Base-by-base conservation (phyloP, 1,284 basidiomycete genomes). In the Heterobasidion irregulare region DNA sequence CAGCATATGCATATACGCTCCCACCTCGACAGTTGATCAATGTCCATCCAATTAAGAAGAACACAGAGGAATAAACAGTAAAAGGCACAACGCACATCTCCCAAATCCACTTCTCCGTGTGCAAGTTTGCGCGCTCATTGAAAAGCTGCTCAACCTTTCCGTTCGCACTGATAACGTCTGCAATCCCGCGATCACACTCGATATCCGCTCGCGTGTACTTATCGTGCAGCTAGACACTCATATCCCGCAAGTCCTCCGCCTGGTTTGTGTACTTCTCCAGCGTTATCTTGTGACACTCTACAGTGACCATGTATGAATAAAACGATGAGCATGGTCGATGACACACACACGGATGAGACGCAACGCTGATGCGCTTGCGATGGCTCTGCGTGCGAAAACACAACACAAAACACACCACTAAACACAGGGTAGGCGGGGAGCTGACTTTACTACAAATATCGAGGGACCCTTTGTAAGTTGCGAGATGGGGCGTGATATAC, bases 21-120 rank as follows among this genome's bases (percentile, higher is more conserved):
- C 13, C 19, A n/a, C n/a, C n/a, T n/a, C n/a, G n/a, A n/a, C n/a
- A n/a, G n/a, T n/a, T n/a, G n/a, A n/a, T n/a, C n/a, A 10, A 50
- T 6, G 16, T 19, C 4, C n/a, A 9, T 33, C 26, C 19, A 26
- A 33, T 50, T 10, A 26, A 26, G 26, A 26, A 26, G 26, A 2
- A 26, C 26, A 26, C n/a, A n/a, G n/a, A 34, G 15, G 47, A 8
- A 5, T 52, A 48, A 13, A n/a, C 15, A 10, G 8, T 13, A 10
- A 45, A 44, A 6, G 32, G 32, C 6, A 8, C 6, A 52, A 16
- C 2, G 67, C 83, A 52, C 53, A 90, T 91, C 83, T 91, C 89
- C 88, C 89, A 93, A 45, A 94, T 89, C 63, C 86, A 88, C 75
- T 92, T 94, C 77, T 98, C 95, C 0, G 93, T 92, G 34, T 86